These are phyloP conservation scores for Zygoascus tannicola DNA, from an alignment of 805 yeast species.

Conservation along the genomic window DNA sequence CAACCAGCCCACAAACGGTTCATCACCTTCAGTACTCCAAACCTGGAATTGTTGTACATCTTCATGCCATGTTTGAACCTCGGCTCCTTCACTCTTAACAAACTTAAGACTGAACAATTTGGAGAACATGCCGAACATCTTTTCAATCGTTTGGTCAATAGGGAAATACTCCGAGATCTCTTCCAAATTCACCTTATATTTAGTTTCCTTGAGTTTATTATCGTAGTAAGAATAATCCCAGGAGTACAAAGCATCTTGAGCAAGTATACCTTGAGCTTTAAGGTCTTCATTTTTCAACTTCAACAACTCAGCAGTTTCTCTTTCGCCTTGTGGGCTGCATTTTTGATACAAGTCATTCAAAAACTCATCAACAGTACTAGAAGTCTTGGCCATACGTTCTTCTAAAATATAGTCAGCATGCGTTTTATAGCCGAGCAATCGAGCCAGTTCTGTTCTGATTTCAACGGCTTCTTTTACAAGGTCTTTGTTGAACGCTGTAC, in stretches of 20 bases:
- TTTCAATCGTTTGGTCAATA: conserved; percentile 50
- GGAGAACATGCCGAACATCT: conserved; percentile 67
- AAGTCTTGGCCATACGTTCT: conserved; percentile 70
- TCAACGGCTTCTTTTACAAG: conserved; percentile 51
- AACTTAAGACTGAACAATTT: conserved; percentile 60
- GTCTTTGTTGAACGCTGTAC: conserved; percentile 44
- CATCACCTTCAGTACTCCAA: conserved; percentile 50
- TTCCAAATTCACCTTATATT: conserved; percentile 62
- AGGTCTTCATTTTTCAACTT: conserved; percentile 47
- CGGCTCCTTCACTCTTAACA: conserved; percentile 33
- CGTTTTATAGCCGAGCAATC: conserved; percentile 53
- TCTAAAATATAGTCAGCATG: conserved; percentile 67
- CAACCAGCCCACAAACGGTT: conserved; percentile 69
- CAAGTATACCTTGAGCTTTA: conserved; percentile 34
- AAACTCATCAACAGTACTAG: conserved; percentile 50
- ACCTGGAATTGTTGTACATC: conserved; percentile 63
- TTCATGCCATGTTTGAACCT: conserved; percentile 58
- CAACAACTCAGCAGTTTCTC: conserved; percentile 42
- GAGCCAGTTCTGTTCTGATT: conserved; percentile 53
- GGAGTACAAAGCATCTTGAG: conserved; percentile 37
- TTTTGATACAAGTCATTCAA: conserved; percentile 52
- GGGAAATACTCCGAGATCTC: conserved; percentile 75
- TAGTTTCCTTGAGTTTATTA: conserved; percentile 53
- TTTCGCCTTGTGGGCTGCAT: conserved; percentile 48
- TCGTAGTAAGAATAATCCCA: conserved; percentile 73